These are phyloP conservation scores for Breviolum minutum DNA, from an alignment of 73 alveolate genomes.

Conservation along the genomic window DNA sequence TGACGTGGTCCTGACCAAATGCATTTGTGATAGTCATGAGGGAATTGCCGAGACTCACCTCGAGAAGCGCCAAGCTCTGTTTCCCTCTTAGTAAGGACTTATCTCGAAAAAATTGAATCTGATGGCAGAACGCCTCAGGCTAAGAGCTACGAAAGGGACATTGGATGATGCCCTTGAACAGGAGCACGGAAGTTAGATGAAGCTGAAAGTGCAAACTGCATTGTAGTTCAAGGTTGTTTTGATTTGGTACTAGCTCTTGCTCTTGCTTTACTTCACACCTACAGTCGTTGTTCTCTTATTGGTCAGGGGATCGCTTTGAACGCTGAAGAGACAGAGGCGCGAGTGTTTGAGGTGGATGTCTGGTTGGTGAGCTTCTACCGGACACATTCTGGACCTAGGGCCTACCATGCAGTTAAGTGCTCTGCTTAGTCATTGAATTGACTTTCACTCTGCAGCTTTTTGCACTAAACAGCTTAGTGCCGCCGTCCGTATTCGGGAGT, in stretches of 20 bases:
- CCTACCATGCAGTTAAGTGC: too few species aligned
- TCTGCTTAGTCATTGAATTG: neutral
- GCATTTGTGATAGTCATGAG: neutral
- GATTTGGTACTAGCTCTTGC: neutral
- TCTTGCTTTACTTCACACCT: neutral
- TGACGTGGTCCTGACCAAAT: too few species aligned
- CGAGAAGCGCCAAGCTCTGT: conserved; percentile 58
- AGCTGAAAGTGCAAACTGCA: neutral
- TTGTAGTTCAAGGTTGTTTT: neutral
- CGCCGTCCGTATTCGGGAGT: too few species aligned
- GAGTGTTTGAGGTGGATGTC: neutral
- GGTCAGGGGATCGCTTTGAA: conserved; percentile 31
- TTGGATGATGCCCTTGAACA: conserved; percentile 71
- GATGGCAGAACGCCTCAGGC: conserved; percentile 8
- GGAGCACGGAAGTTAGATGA: neutral
- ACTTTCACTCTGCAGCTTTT: neutral
- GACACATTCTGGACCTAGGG: too few species aligned
- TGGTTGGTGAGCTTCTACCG: too few species aligned
- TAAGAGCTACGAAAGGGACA: conserved; percentile 60
- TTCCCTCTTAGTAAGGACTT: neutral
- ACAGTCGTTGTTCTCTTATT: neutral
- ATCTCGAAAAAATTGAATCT: neutral
- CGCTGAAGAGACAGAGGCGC: conserved; percentile 2
- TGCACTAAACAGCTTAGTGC: neutral
- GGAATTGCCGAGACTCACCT: conserved; percentile 19